Evolutionary conservation across 2,329 filamentous ascomycete genomes (phyloP).

Genomic region (Monilinia fructicola): DNA sequence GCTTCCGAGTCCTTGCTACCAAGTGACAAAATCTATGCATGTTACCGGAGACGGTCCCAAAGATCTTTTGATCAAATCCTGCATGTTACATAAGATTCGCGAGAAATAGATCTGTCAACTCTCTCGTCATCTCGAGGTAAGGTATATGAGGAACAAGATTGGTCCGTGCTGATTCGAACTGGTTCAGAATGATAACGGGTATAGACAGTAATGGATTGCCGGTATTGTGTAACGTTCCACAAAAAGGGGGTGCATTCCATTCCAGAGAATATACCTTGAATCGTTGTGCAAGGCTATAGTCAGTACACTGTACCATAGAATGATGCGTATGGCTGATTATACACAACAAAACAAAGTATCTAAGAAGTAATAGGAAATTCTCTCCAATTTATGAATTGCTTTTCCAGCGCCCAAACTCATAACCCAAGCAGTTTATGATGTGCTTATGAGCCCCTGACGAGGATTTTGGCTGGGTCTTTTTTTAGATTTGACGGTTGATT

Average conservation of each 20-base stretch:
- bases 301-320: not conserved
- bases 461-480: not conserved
- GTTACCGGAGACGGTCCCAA: constrained; percentile 12
- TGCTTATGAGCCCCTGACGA: constrained; percentile 16
- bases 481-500: not conserved
- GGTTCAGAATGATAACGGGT: constrained; percentile 20
- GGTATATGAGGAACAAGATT: constrained; percentile 12
- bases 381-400: constrained; percentile 9
- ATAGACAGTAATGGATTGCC: constrained; percentile 13
- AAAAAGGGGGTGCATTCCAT: not conserved
- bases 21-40: constrained; percentile 20
- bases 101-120: constrained; percentile 24
- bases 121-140: constrained; percentile 4
- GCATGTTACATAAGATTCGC: constrained; percentile 22
- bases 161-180: constrained; percentile 15
- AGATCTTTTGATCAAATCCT: constrained; percentile 21
- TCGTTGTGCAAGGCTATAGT: constrained; percentile 6
- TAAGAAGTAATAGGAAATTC: not conserved
- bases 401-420: constrained; percentile 5
- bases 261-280: not conserved
- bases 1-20: constrained; percentile 20
- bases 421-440: not conserved
- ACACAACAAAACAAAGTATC: not conserved
- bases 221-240: constrained; percentile 14
- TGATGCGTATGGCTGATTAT: not conserved